Percentiles rank a stretch among this genome's conserved stretches.
These are phyloP conservation scores for Teunomyces cretensis DNA, from an alignment of 805 yeast genomes.

Conservation along the genomic window DNA sequence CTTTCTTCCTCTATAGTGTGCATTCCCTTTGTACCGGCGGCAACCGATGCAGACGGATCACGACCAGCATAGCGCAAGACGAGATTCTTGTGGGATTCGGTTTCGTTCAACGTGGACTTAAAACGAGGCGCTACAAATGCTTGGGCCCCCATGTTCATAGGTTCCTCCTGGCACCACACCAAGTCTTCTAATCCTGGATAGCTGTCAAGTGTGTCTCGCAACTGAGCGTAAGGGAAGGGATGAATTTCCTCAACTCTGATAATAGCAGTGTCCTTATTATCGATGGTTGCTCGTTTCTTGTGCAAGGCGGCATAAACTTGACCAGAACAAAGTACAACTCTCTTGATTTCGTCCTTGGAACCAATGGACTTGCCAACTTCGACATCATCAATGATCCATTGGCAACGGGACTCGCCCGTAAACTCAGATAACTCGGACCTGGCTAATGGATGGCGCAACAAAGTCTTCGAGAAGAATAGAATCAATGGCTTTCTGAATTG, in stretches of 20 bases:
- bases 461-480: constrained; percentile 85
- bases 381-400: constrained; percentile 92
- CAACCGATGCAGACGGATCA: constrained; percentile 96
- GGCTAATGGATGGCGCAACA: constrained; percentile 96
- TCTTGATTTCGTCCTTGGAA: constrained; percentile 79
- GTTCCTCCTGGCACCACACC: constrained; percentile 98
- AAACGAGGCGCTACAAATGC: constrained; percentile 80
- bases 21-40: constrained; percentile 91
- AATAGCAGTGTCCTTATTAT: constrained; percentile 81
- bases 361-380: constrained; percentile 79
- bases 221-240: constrained; percentile 97
- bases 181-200: constrained; percentile 84
- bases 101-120: constrained; percentile 69
- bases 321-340: constrained; percentile 81
- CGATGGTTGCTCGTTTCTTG: constrained; percentile 79
- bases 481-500: constrained; percentile 94
- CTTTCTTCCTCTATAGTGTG: constrained; percentile 87
- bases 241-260: constrained; percentile 90
- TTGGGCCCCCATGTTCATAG: constrained; percentile 94
- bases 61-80: constrained; percentile 90
- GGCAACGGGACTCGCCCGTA: constrained; percentile 88
- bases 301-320: constrained; percentile 92
- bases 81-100: constrained; percentile 60
- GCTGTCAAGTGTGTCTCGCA: constrained; percentile 75
- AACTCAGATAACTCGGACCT: constrained; percentile 81